Base-by-base conservation (phyloP, 768 basidiomycete species). In the Coprinopsis marcescibilis region DNA sequence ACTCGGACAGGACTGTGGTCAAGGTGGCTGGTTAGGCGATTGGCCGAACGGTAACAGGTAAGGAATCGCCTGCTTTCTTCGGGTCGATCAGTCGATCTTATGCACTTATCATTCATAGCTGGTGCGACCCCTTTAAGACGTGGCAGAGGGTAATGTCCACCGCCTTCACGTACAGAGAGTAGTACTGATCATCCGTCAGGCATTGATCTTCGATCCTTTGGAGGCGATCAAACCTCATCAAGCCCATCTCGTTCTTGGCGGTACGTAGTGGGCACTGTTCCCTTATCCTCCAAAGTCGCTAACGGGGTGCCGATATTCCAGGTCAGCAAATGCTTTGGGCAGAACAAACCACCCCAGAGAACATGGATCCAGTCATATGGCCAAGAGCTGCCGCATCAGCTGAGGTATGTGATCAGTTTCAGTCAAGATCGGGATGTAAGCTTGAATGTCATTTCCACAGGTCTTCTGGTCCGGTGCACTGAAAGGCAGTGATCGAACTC, bases 61-160 rank as follows among this genome's bases (percentile, higher is more conserved):
- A 20, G 43, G 10, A 7, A 15, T 8, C 17, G 29, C n/a, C 11
- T 50, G 10, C n/a, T 0, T 11, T 17, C 17, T 32, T 17, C 13
- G 24, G n/a, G 14, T 20, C 23, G 13, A 36, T 25, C n/a, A 6
- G 21, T 15, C 11, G 43, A 44, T 41, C 13, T 45, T 25, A 53
- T 37, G 17, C 46, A 43, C 74, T 77, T 3, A 78, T n/a, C n/a
- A n/a, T n/a, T n/a, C n/a, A 78, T 50, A 80, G 78, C 55, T 87
- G 85, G 82, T 86, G 83, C 56, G 82, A 83, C 55, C 83, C 84
- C 0, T 87, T 82, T 77, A 87, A 87, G 62, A 80, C 80, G 4
- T 90, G 87, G 87, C 79, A 84, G 57, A 75, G 78, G 64, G 83
- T 84, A 45, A 20, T 7, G 17, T n/a, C 15, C 21, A n/a, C 30